Evolutionary conservation across 2,329 filamentous ascomycete genomes (phyloP).

Genomic region (Cercospora beticola): DNA sequence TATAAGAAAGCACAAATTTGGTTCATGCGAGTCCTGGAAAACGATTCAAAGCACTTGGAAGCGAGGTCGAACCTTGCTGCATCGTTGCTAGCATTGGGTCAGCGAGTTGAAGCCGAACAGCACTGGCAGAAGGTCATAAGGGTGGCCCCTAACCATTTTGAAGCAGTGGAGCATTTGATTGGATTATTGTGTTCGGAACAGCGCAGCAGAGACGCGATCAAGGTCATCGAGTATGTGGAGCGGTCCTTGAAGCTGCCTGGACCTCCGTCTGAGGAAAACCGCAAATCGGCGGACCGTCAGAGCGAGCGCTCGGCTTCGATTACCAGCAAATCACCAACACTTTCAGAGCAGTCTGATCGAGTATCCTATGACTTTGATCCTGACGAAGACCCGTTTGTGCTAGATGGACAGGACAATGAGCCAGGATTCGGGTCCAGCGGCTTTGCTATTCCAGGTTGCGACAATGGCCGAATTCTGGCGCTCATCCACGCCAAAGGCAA

Average conservation of each 20-base stretch:
- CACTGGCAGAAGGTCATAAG: slow-evolving; percentile 85
- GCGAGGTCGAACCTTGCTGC: slow-evolving; percentile 91
- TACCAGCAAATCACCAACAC: slow-evolving; percentile 54
- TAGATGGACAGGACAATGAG: slow-evolving; percentile 45
- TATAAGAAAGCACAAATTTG: slow-evolving; percentile 74
- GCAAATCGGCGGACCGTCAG: slow-evolving; percentile 53
- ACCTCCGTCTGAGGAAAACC: slow-evolving; percentile 46
- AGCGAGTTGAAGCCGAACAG: slow-evolving; percentile 77
- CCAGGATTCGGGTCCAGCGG: slow-evolving; percentile 73
- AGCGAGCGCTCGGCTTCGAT: slow-evolving; percentile 60
- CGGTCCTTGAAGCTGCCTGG: slow-evolving; percentile 58
- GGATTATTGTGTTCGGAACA: slow-evolving; percentile 80
- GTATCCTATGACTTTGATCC: slow-evolving; percentile 58
- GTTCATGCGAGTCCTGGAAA: slow-evolving; percentile 66
- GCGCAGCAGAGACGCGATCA: slow-evolving; percentile 78
- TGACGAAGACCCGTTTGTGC: slow-evolving; percentile 39
- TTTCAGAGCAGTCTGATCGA: slow-evolving; percentile 58
- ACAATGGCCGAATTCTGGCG: slow-evolving; percentile 91
- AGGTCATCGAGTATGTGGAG: slow-evolving; percentile 84
- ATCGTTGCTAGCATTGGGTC: slow-evolving; percentile 78
- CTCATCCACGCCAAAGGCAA: slow-evolving; percentile 98
- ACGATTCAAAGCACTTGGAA: slow-evolving; percentile 74
- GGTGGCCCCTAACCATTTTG: slow-evolving; percentile 81
- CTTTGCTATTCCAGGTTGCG: slow-evolving; percentile 77
- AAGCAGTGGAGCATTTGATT: slow-evolving; percentile 92